phyloP scores from a whole-genome alignment of 805 yeast species.

The Hanseniaspora nectarophila region DNA sequence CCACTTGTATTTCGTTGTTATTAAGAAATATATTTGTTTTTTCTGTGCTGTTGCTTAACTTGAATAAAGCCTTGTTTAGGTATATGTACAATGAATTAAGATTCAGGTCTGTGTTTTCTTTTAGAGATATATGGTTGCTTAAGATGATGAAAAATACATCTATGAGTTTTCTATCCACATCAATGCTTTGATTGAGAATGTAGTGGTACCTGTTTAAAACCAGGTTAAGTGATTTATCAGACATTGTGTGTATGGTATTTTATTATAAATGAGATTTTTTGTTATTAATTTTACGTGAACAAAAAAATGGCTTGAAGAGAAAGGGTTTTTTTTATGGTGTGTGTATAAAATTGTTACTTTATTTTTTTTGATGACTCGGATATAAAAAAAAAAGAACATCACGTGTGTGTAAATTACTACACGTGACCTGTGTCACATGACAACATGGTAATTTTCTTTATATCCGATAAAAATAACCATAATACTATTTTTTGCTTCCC shows the following conservation, averaged over 20 bases:
- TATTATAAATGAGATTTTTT: too few species aligned
- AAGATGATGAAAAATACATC: not conserved
- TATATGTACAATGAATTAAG: not conserved
- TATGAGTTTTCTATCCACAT: not conserved
- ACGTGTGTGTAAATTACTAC: too few species aligned
- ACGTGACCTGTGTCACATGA: too few species aligned
- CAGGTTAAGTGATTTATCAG: not conserved
- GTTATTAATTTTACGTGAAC: too few species aligned
- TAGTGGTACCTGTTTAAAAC: not conserved
- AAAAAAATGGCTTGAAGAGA: too few species aligned
- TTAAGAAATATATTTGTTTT: not conserved
- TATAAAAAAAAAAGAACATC: too few species aligned
- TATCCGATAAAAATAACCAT: too few species aligned
- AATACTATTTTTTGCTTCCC: too few species aligned
- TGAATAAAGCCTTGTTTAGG: not conserved
- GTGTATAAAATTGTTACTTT: too few species aligned
- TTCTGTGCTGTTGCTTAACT: not conserved
- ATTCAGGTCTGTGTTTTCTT: not conserved
- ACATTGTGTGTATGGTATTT: not conserved
- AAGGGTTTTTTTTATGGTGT: too few species aligned
- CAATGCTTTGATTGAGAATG: not conserved
- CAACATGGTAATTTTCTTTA: too few species aligned
- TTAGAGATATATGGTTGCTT: not conserved
- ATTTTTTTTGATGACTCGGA: too few species aligned
- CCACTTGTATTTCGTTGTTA: not conserved